Base-by-base conservation (phyloP, 805 yeast species). In the Nakazawaea siamensis region DNA sequence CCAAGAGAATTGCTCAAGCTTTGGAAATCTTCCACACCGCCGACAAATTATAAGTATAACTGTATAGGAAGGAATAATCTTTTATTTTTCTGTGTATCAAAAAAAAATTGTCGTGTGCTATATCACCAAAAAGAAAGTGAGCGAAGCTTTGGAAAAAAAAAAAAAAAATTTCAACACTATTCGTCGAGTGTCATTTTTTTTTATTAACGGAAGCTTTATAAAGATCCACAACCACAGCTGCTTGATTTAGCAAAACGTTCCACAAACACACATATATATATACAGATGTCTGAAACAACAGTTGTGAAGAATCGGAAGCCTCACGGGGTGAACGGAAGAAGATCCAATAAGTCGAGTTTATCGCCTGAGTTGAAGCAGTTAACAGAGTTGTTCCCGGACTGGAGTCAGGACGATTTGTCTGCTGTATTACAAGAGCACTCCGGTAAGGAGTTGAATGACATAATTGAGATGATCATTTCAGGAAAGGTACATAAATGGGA, bases 401-500 rank as follows among this genome's bases (percentile, higher is more conserved):
- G 98, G 98, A 72, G 83, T 31, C 66, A 70, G 36, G 94, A 83
- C 19, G 98, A 92, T 54, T 74, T 92, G 53, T 61, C 67, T 30
- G 73, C 80, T 35, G 76, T 86, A 40, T 76, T 88, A 47, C 66
- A 68, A 39, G 97, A 92, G 59, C 73, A 80, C 43, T 50, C 55
- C 47, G 67, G 46, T 28, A 68, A 76, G 43, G 87, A 82, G 53
- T 66, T 87, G 46, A 94, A 81, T 52, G 69, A 73, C 29, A 84
- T 92, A 44, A 80, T 85, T 44, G 88, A 81, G 52, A 79, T 86
- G 57, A 88, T 92, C 58, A 79, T 94, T 38, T 83, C 86, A 42
- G 95, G 95, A 45, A 81, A 82, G 50, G 94, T 85, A 25, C 70
- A 81, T 46, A 85, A 82, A 59, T 90, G 97, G 96, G 97, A 86